Base-by-base conservation (phyloP, 768 basidiomycete species). In the Suillus spraguei region DNA sequence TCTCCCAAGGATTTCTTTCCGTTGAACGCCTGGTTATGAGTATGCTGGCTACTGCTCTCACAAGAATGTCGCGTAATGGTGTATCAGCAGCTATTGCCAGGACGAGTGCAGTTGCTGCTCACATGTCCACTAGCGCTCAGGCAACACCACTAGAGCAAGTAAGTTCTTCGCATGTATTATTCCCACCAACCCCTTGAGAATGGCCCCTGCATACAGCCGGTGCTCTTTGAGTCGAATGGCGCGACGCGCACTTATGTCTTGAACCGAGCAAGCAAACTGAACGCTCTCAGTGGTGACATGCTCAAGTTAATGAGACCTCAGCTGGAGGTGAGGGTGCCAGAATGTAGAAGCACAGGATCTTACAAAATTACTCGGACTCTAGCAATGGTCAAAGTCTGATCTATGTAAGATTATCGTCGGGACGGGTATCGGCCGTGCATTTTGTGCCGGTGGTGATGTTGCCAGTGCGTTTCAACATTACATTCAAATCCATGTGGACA, bases 401-500 rank as follows among this genome's bases (percentile, higher is more conserved):
- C 82, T 93, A 8, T 87, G 87, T 67, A 83, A 85, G 62, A 82
- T 89, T 35, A 85, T 97, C 64, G 83, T 94, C 42, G 91, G 89
- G 39, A 83, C 84, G 38, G 92, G 91, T 28, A 75, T 76, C 14
- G 90, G 89, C 4, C 82, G 87, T 63, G 92, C 90, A 14, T 99
- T 98, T 73, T 99, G 95, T 70, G 90, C 93, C 7, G 97, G 97
- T 16, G 97, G 97, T 50, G 97, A 99, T 76, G 92, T 99, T 63
- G 88, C 86, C 64, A 80, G 97, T 96, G 68, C 76, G 90, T 81
- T 24, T 35, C 65, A 36, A 52, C 61, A 65, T 47, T 54, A 52
- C 61, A 65, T 47, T 54, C 56, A 28, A 38, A 33, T 22, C 54
- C 33, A 55, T 38, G 24, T 58, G 56, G 11, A 58, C 10, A 38